phyloP scores from a whole-genome alignment of 257 asterid genomes.

The Buddleja alternifolia region DNA sequence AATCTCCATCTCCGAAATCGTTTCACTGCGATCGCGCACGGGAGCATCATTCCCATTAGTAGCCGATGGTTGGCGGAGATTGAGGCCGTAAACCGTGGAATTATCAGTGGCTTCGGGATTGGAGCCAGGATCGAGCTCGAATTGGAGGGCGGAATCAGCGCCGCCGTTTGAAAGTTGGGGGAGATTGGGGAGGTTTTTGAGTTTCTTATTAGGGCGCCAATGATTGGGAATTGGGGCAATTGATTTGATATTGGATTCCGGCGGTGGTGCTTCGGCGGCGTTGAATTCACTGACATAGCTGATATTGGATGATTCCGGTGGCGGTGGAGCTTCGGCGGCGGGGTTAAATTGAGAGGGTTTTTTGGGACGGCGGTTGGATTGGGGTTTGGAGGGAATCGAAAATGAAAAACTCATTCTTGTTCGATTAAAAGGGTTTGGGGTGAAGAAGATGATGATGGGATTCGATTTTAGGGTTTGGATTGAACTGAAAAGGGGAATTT shows the following conservation, averaged over 20 bases:
- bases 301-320: constrained; percentile 35
- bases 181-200: constrained; percentile 56
- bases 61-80: constrained; percentile 48
- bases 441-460: no score
- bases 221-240: constrained; percentile 70
- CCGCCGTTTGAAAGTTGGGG: constrained; percentile 46
- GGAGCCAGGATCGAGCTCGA: constrained; percentile 57
- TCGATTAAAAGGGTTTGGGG: background rate
- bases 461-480: no score
- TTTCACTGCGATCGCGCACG: constrained; percentile 12
- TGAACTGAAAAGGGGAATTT: no score
- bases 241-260: constrained; percentile 34
- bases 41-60: constrained; percentile 3
- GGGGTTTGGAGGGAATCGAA: constrained; percentile 62
- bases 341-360: constrained; percentile 62
- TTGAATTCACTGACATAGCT: constrained; percentile 62
- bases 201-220: constrained; percentile 62
- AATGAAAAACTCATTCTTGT: constrained; percentile 70
- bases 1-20: constrained; percentile 49
- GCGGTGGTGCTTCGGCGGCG: constrained; percentile 48
- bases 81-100: constrained; percentile 65
- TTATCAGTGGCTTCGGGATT: constrained; percentile 41
- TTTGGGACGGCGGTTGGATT: constrained; percentile 43
- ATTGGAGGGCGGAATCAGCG: constrained; percentile 46
- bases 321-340: constrained; percentile 48